Base-by-base conservation (phyloP, 1,284 basidiomycete species). In the Pulveroboletus sp. region DNA sequence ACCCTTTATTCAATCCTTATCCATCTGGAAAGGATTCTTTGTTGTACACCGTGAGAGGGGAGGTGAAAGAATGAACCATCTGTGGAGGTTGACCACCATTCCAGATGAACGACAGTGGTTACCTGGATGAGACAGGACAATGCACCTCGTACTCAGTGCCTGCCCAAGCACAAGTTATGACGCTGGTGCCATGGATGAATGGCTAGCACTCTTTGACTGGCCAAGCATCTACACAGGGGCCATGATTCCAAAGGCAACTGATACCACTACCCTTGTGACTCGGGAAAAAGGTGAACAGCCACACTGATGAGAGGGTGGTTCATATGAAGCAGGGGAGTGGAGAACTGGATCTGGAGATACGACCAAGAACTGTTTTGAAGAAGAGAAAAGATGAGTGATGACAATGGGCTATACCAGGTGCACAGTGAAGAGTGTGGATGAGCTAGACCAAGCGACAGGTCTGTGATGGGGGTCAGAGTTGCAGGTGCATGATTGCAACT, bases 241-340 rank as follows among this genome's bases (percentile, higher is more conserved):
- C 80, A 50, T 79, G 77, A 52, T 74, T 76, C 89, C 89, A 91
- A 15, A 90, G 61, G 63, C 87, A 89, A 6, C 78, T 83, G 33
- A 80, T 66, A 9, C 86, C 84, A 49, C 83, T 81, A 2, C 70
- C 64, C 32, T 76, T 77, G 35, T 71, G 73, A 36, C 83, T 76
- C 13, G 88, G 85, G 65, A 87, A 91, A 67, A 84, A 91, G 3
- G 88, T 87, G 65, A 89, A 91, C 4, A 91, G 65, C 80, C 81
- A 82, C 75, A 10, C 80, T 78, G 50, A 91, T 81, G 68, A 4
- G 79, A 80, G 0, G 89, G 84, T 11, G 89, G 81, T 17, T 78
- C 78, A 65, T 83, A 90, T 1, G 77, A 74, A 8, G 68, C 57
- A 7, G 81, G 74, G 1, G 78, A 72, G 21, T 73, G 66, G 16